Evolutionary conservation across 306 rosid species (phyloP), one percentile per base, ranked within the genome.

Genomic region (Sechiopsis laciniata): DNA sequence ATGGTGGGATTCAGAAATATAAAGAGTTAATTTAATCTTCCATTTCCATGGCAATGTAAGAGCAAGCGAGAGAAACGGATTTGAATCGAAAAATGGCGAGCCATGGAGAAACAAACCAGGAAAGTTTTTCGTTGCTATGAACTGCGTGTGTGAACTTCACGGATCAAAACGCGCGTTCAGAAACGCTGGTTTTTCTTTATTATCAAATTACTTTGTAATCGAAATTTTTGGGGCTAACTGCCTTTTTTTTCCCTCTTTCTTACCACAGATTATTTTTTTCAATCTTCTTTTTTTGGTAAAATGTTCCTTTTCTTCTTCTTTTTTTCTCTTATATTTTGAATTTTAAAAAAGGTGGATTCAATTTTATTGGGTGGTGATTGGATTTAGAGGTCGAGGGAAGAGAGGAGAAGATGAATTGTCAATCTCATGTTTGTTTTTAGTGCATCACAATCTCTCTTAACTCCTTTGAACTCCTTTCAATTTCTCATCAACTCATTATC

Each of bases 11-110:
- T 21, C 20, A 3, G 73, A 21, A 21, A 12, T 68, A 48, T 68
- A 68, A 37, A 21, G 53, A 6, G 42, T 3, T 32, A 42, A 11
- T n/a, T 16, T 19, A 22, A 51, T 24, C 10, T 15, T 2, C 24
- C 11, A 14, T 12, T 10, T 69, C 35, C 73, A 69, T 69, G 73
- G 32, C 0, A 12, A 69, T 21, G 73, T 48, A 2, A 69, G 21
- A 67, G 24, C 19, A 35, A 55, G 35, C 72, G 72, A 67, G 42
- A 69, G 58, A 69, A 69, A 69, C 73, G 57, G 73, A 37, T 48
- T 69, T 69, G 73, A 69, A 69, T 19, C 29, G 55, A 16, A 46
- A 48, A 46, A 46, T 67, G 72, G 72, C 55, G 46, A 32, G 51
- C 35, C 35, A 45, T 10, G 70, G 37, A 65, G 16, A 51, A 65